phyloP scores from a whole-genome alignment of 2,329 filamentous ascomycete genomes.

The Trichophyton verrucosum region DNA sequence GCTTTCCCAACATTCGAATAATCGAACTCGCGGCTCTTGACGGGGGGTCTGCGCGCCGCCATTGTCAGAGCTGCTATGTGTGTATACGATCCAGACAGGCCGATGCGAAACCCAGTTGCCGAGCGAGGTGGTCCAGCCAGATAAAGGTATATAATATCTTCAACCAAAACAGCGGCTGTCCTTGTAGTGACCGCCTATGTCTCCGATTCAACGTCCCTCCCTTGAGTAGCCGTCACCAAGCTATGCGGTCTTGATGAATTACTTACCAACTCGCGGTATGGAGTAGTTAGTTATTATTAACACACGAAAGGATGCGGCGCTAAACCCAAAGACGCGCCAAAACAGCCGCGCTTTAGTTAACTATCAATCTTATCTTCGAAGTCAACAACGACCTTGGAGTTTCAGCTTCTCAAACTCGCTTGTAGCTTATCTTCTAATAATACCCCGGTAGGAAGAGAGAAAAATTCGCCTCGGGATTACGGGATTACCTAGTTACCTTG shows the following conservation, averaged over 20 bases:
- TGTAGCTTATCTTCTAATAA: background rate
- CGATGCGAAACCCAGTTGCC: background rate
- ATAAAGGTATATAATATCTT: background rate
- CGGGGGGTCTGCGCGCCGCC: conserved; percentile 27
- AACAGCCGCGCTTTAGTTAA: background rate
- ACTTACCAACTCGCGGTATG: conserved; percentile 6
- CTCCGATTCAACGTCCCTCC: background rate
- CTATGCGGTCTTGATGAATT: background rate
- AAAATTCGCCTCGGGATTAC: background rate
- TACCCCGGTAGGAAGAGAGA: background rate
- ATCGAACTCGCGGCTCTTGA: conserved; percentile 35
- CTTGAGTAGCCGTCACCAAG: background rate
- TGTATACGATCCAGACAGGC: background rate
- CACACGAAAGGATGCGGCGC: conserved; percentile 4
- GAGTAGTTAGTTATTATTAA: too few species aligned
- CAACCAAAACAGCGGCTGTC: background rate
- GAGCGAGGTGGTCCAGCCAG: background rate
- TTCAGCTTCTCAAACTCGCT: background rate
- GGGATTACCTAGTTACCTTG: background rate
- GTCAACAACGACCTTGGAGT: background rate
- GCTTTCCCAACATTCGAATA: conserved; percentile 37
- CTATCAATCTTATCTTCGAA: background rate
- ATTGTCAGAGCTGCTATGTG: background rate
- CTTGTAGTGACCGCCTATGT: background rate
- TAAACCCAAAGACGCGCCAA: conserved; percentile 10